Base-by-base conservation (phyloP, 129 eudicot species). In the Flaveria linearis region DNA sequence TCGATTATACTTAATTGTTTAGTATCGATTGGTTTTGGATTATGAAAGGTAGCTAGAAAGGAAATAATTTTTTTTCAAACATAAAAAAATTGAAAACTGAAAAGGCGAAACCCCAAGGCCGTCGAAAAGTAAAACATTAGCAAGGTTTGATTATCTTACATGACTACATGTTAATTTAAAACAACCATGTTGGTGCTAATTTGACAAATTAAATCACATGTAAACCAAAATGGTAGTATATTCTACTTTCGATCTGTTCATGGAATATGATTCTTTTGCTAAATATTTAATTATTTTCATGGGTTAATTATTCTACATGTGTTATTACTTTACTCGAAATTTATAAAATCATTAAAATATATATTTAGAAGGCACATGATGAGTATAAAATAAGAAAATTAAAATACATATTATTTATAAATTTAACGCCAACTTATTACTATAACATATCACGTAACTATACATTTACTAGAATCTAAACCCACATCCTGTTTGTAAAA, bases 171-270 rank as follows among this genome's bases (percentile, higher is more conserved):
- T 72, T 47, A 52, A 72, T 30, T 72, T 55, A 53, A 55, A 73
- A 4, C 43, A 73, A 58, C 69, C 78, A 73, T 69, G 78, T 73
- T 74, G 78, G 58, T 41, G 11, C 47, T 68, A 61, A 51, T 14
- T 16, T 55, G 64, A 68, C 46, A 77, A 9, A 53, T 64, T 2
- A 76, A 75, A 55, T 22, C 55, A 66, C 67, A 28, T 41, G 16
- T 43, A 55, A 22, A 43, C 73, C 56, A 6, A 53, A 52, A 52
- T 50, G 26, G 69, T 45, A 36, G 69, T 43, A 62, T 60, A 77
- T 56, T 53, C 25, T 68, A 41, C 68, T 43, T 57, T 51, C 25
- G 58, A 57, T 68, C 39, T 33, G 39, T 33, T 33, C 68, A 68
- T 77, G 81, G 46, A 68, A 68, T 22, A 9, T 11, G 69, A 43